phyloP scores from a whole-genome alignment of 2,329 filamentous ascomycete species.

The Fusarium buxicola region DNA sequence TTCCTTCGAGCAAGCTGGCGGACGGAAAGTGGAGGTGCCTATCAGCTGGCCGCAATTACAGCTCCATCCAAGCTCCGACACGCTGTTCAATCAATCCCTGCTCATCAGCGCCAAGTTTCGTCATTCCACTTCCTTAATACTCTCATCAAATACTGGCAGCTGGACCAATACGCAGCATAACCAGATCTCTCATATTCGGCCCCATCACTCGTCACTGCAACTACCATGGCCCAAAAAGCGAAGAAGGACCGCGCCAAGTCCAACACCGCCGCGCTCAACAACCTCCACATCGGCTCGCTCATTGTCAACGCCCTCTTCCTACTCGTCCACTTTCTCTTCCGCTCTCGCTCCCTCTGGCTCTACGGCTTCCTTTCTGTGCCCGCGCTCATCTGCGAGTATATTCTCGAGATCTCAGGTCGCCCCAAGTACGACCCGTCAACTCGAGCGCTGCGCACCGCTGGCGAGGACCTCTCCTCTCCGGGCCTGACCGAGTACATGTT shows the following conservation, averaged over 20 bases:
- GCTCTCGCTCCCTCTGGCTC: conserved; percentile 71
- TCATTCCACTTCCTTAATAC: conserved; percentile 27
- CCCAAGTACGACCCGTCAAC: conserved; percentile 76
- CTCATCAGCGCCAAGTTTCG: conserved; percentile 12
- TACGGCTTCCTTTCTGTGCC: conserved; percentile 82
- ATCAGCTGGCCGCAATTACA: conserved; percentile 23
- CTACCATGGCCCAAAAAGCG: conserved; percentile 70
- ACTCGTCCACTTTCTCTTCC: conserved; percentile 74
- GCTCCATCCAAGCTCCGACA: neutral
- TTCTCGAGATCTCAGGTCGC: conserved; percentile 86
- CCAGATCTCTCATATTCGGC: neutral
- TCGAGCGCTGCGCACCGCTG: conserved; percentile 76
- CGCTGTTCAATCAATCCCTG: conserved; percentile 18
- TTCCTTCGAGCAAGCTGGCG: neutral
- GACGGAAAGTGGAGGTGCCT: conserved; percentile 32
- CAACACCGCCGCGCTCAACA: conserved; percentile 82
- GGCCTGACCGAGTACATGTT: conserved; percentile 99
- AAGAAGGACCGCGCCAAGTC: conserved; percentile 77
- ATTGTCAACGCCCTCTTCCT: conserved; percentile 80
- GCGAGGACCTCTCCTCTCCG: conserved; percentile 87
- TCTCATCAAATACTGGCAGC: neutral
- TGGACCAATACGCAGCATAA: neutral
- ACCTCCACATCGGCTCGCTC: conserved; percentile 82
- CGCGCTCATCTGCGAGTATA: conserved; percentile 81
- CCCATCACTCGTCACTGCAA: neutral